Conservation (phyloP, 2,329 filamentous ascomycete genomes). For the Mollisia scopiformis region DNA sequence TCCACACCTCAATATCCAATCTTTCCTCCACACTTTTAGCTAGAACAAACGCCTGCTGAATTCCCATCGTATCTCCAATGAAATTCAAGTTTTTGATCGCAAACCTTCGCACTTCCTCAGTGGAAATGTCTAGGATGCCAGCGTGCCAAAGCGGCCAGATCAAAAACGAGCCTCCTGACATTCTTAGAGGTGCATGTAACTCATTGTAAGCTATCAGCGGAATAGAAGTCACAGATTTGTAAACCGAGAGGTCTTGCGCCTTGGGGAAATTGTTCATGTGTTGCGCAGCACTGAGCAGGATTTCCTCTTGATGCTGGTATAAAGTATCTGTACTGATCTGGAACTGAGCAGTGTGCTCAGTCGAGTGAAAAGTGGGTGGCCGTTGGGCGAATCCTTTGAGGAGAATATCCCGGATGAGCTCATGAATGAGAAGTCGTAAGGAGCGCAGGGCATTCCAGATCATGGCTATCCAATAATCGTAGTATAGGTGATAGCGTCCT, state of each 20-base stretch:
- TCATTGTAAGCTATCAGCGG: constrained; percentile 9
- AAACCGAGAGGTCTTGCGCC: neutral
- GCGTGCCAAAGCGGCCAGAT: constrained; percentile 35
- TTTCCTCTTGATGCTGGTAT: constrained; percentile 22
- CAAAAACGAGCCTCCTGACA: constrained; percentile 28
- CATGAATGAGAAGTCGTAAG: constrained; percentile 27
- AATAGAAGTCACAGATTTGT: neutral
- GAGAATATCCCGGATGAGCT: constrained; percentile 22
- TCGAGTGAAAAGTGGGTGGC: constrained; percentile 20
- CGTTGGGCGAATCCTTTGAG: constrained; percentile 19
- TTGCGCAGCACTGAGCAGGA: constrained; percentile 29
- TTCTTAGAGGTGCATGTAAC: neutral
- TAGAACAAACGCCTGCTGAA: constrained; percentile 30
- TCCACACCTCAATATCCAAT: constrained; percentile 16
- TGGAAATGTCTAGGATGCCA: constrained; percentile 22
- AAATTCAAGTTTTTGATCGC: constrained; percentile 24
- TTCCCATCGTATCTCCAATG: constrained; percentile 28
- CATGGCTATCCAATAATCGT: constrained; percentile 29
- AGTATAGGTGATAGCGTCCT: constrained; percentile 32
- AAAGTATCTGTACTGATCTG: constrained; percentile 27
- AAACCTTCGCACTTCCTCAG: constrained; percentile 20
- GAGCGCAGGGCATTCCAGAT: constrained; percentile 32
- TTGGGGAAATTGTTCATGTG: constrained; percentile 21
- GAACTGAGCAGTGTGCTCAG: constrained; percentile 27
- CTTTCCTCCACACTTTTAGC: constrained; percentile 18